Conservation (phyloP, 345 rosid species). For the Clarkia xantiana region DNA sequence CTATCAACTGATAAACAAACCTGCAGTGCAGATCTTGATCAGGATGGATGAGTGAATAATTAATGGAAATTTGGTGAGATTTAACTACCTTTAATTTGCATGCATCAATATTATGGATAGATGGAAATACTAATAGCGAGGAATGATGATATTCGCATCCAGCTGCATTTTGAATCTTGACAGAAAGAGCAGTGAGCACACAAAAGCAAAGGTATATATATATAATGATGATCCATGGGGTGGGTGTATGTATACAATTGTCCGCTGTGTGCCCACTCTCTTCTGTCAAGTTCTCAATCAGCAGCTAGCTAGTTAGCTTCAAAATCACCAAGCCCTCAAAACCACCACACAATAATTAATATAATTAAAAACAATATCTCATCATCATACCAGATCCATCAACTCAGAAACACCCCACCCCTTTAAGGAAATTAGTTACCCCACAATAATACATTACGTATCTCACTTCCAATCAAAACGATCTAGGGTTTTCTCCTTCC, state of each 20-base stretch:
- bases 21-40: no score
- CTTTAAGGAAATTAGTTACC: constrained; percentile 23
- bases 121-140: no score
- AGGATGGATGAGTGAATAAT: no score
- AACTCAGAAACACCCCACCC: constrained; percentile 18
- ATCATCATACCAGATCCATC: constrained; percentile 43
- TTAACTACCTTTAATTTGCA: no score
- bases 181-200: constrained; percentile 96
- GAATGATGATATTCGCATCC: no score
- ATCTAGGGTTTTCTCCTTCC: constrained; percentile 21
- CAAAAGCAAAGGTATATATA: constrained; percentile 51
- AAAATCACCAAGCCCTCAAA: not conserved
- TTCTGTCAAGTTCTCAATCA: constrained; percentile 87
- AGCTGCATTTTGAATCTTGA: constrained; percentile 41
- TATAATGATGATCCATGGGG: no score
- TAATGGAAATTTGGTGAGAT: no score
- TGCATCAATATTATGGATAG: no score
- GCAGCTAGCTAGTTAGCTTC: constrained; percentile 15
- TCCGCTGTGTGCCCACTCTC: constrained; percentile 99
- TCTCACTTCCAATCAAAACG: constrained; percentile 1
- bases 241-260: constrained; percentile 30
- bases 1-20: no score
- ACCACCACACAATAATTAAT: not conserved
- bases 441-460: constrained; percentile 3
- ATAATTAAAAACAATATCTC: constrained; percentile 8